phyloP scores from a whole-genome alignment of 805 yeast genomes.

The Sugiyamaella boreocaroliniensis region DNA sequence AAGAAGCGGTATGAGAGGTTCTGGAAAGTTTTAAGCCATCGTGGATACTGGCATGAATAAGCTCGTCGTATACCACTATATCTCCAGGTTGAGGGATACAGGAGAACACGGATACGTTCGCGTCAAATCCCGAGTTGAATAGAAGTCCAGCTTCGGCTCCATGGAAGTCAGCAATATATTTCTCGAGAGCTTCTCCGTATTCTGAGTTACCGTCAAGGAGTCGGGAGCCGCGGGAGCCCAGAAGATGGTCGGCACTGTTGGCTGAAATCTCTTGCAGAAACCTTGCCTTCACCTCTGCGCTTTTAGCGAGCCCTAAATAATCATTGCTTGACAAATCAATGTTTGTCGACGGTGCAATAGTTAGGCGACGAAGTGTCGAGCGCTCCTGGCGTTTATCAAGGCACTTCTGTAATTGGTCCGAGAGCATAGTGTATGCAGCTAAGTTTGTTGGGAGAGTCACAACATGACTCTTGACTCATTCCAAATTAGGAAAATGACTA shows the following conservation, averaged over 20 bases:
- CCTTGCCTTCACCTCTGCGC: conserved; percentile 4
- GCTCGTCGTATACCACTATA: conserved; percentile 21
- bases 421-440: neutral
- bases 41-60: conserved; percentile 24
- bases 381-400: neutral
- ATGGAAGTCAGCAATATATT: conserved; percentile 16
- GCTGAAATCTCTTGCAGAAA: conserved; percentile 9
- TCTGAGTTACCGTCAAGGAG: conserved; percentile 23
- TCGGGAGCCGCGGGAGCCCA: conserved; percentile 24
- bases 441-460: neutral
- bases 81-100: conserved; percentile 22
- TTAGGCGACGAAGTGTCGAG: neutral
- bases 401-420: neutral
- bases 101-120: conserved; percentile 19
- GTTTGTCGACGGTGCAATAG: neutral
- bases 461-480: conserved; percentile 1
- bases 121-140: conserved; percentile 25
- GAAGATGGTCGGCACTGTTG: neutral
- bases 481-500: neutral
- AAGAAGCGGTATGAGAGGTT: conserved; percentile 4
- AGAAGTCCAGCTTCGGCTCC: conserved; percentile 18
- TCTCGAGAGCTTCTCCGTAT: conserved; percentile 17
- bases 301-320: conserved; percentile 14
- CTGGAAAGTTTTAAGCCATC: conserved; percentile 23
- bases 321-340: conserved; percentile 24